Base-by-base conservation (phyloP, 192 early-diverging fungal genomes). In the Backusella liffmaniae region DNA sequence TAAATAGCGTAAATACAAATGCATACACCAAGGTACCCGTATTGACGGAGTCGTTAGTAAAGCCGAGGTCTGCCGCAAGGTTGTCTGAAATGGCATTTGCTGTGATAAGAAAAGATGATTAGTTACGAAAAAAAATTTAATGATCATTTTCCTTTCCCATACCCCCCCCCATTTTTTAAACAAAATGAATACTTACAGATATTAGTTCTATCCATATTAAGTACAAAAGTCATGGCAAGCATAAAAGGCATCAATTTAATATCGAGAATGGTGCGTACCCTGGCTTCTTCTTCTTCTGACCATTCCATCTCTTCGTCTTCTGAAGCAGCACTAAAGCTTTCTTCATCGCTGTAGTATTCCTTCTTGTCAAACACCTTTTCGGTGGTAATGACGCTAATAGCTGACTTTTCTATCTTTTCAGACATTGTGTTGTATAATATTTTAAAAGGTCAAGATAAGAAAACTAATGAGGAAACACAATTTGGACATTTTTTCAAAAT, bases 201-300 rank as follows among this genome's bases (percentile, higher is more conserved):
- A 79, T 79, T 79, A 26, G 78, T 79, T 66, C 78, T 18, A 30
- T 79, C 78, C 78, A 79, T 79, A 67, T 79, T 77, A 10, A 71
- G 65, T 49, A 59, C 42, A 74, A 74, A 66, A 3, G 59, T 65
- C 75, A 90, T 70, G 29, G 84, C 78, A 18, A 88, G 75, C 66
- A 87, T 80, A 79, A 89, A 88, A 73, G 84, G 82, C 89, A 90
- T 90, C 29, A 89, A 73, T 10, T 79, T 75, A 30, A 79, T 78
- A 69, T 82, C 81, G 21, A 83, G 77, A 44, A 86, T 84, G 37
- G 77, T 18, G 35, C 79, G 74, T 0, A 81, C 41, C 16, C 29
- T 56, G 15, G 76, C 76, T 37, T 89, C 88, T 65, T 89, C 88
- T 75, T 85, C 83, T 0, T 59, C 68, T 3, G 88, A 87, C 88